Conservation (phyloP, 2,329 filamentous ascomycete species). For the Paecilomyces variotii region DNA sequence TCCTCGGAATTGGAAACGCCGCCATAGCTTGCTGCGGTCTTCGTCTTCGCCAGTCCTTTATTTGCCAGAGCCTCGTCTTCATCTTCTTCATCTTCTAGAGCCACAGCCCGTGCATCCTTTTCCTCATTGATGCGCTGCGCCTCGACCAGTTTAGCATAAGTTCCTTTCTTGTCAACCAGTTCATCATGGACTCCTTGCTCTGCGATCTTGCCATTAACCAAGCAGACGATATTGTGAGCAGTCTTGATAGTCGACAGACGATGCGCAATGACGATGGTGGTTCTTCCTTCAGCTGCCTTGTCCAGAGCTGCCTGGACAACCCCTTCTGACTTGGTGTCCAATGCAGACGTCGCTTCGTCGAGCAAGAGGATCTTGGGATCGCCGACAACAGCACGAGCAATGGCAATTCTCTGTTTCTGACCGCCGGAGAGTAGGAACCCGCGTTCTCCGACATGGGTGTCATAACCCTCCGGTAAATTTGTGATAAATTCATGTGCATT, state of each 20-base stretch:
- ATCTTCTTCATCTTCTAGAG: constrained; percentile 17
- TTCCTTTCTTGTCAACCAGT: constrained; percentile 60
- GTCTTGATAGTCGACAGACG: constrained; percentile 88
- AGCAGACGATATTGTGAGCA: constrained; percentile 93
- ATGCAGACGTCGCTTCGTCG: constrained; percentile 87
- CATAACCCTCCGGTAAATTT: constrained; percentile 74
- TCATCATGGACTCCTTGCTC: constrained; percentile 86
- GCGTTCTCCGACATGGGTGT: constrained; percentile 91
- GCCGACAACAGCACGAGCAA: constrained; percentile 81
- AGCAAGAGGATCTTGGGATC: constrained; percentile 88
- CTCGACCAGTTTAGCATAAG: constrained; percentile 79
- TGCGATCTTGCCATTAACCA: constrained; percentile 74
- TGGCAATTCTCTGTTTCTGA: constrained; percentile 94
- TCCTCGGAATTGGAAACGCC: constrained; percentile 20
- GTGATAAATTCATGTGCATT: constrained; percentile 92
- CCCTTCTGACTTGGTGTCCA: constrained; percentile 91
- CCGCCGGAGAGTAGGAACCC: constrained; percentile 89
- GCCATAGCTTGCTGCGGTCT: constrained; percentile 24
- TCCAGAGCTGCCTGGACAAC: constrained; percentile 91
- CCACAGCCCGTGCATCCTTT: constrained; percentile 28
- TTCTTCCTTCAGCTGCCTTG: constrained; percentile 73
- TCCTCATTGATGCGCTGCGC: constrained; percentile 71
- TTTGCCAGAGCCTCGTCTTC: constrained; percentile 17
- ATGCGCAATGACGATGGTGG: constrained; percentile 94
- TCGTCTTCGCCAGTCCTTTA: constrained; percentile 22